Evolutionary conservation across 1,139 yeast species (phyloP), one percentile per base, ranked within the genome.

Genomic region (Debaryomyces coudertii): DNA sequence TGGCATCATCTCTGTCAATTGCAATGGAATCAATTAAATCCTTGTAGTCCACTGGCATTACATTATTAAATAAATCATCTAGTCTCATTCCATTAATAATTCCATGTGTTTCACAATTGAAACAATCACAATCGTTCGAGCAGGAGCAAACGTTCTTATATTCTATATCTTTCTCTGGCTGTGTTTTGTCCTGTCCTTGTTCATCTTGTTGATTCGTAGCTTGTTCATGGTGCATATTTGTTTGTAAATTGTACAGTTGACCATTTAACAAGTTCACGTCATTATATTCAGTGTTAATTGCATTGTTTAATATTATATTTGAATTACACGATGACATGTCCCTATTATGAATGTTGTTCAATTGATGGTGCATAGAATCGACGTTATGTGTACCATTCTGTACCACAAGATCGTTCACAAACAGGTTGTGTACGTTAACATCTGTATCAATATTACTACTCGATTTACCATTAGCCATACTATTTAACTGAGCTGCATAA

Each of bases 41-140:
- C 15, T 38, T 38, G n/a, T 28, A 38, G 24, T 28, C 35, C 15
- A n/a, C n/a, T 7, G 41, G 41, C 23, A 38, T 20, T 23, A 28
- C 24, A 29, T 29, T 27, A 15, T 36, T 44, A 37, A 63, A 63
- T 23, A 62, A 52, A 43, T 79, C 83, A 43, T 74, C 77, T 31
- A 77, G 51, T 49, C 73, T 69, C 43, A 73, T 57, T 1, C 85
- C 85, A 50, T 79, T 68, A 12, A 76, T 69, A 7, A 78, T 80
- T 2, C 83, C 83, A 56, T 80, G 85, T 2, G 72, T 63, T 47
- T 73, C 82, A 61, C 85, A 80, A 51, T 79, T 76, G 31, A 68
- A 61, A 56, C 85, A 80, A 29, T 68, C 75, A 57, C 85, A 80
- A 4, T 68, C 65, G 29, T 73, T 73, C 1, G 69, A 63, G 61